A percentile compares a stretch with the other conserved stretches of the same genome.
Conservation (phyloP, 345 rosid genomes). For the Anacardium occidentale region DNA sequence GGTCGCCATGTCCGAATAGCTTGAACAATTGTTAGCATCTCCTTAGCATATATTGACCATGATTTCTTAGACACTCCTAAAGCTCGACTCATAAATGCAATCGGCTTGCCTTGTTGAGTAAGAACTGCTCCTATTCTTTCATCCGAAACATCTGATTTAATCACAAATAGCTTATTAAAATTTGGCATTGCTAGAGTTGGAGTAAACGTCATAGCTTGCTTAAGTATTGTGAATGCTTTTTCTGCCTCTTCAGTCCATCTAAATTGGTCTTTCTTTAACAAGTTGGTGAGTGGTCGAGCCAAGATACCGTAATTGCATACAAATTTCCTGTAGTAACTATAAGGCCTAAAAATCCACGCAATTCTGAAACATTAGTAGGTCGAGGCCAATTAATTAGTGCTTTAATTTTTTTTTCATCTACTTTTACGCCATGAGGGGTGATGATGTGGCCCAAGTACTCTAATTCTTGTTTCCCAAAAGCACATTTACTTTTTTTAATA, state of each 20-base stretch:
- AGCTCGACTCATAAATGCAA: neutral
- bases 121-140: neutral
- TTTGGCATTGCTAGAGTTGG: neutral
- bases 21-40: neutral
- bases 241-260: neutral
- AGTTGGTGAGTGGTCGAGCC: slow-evolving; percentile 2
- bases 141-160: neutral
- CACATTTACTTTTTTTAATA: too few species aligned
- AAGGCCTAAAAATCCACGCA: neutral
- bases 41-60: neutral
- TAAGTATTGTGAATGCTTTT: neutral
- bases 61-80: neutral
- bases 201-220: neutral
- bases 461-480: too few species aligned
- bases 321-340: neutral
- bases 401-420: neutral
- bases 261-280: slow-evolving; percentile 2
- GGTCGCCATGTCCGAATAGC: neutral
- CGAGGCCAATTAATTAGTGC: neutral
- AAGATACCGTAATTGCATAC: neutral
- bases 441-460: too few species aligned
- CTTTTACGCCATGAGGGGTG: neutral
- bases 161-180: neutral
- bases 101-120: neutral
- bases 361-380: neutral